Percentiles rank a stretch among this genome's conserved stretches.
Conservation (phyloP, 2,329 filamentous ascomycete species). For the Lachnellula occidentalis region DNA sequence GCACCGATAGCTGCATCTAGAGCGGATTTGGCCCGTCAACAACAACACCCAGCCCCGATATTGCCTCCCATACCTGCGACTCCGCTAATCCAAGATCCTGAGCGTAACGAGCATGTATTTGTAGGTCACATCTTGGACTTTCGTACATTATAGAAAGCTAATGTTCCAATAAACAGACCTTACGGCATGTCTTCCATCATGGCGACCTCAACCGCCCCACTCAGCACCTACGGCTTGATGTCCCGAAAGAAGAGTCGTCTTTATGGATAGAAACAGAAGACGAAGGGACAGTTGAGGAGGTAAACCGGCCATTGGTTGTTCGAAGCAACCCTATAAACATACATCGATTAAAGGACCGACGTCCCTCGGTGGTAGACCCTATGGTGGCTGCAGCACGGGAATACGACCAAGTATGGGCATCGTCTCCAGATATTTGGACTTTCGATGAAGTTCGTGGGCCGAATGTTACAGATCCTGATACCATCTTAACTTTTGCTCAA, state of each 20-base stretch:
- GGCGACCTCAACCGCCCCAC: conserved; percentile 73
- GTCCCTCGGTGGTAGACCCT: conserved; percentile 69
- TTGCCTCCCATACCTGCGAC: conserved; percentile 28
- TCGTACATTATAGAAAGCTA: conserved; percentile 4
- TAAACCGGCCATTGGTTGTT: conserved; percentile 49
- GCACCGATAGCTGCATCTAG: conserved; percentile 36
- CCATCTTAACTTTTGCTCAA: conserved; percentile 74
- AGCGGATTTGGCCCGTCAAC: conserved; percentile 26
- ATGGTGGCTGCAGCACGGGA: conserved; percentile 69
- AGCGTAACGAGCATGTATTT: conserved; percentile 48
- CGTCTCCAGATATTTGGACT: conserved; percentile 72
- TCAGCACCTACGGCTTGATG: conserved; percentile 72
- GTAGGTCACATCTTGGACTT: conserved; percentile 29
- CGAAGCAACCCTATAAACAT: conserved; percentile 65
- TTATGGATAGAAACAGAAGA: conserved; percentile 61
- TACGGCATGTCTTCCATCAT: conserved; percentile 91
- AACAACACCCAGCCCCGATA: conserved; percentile 33
- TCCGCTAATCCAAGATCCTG: conserved; percentile 42
- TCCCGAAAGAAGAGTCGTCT: conserved; percentile 46
- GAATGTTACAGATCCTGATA: conserved; percentile 79
- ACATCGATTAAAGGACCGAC: conserved; percentile 74
- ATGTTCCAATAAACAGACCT: conserved; percentile 38
- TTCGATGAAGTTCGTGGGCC: conserved; percentile 72
- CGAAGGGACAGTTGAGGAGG: conserved; percentile 42
- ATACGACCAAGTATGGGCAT: conserved; percentile 59